Evolutionary conservation across 495 filamentous ascomycete genomes (phyloP), one percentile per base, ranked within the genome.

Genomic region (Cetradonia linearis): DNA sequence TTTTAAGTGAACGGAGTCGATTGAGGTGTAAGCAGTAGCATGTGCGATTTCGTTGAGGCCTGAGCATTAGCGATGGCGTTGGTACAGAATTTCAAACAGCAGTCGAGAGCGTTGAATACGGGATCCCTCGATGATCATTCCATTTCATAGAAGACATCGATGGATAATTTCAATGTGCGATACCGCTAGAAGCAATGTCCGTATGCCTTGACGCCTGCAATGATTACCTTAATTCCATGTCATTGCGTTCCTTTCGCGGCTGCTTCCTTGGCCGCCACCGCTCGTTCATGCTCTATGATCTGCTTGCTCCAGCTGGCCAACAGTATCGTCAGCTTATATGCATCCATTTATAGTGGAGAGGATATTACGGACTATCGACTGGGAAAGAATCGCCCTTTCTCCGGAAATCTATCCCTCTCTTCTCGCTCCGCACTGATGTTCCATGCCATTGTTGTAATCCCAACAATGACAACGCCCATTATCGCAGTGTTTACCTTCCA

Each of bases 401-500:
- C 90, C 42, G 93, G 94, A 82, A 96, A 91, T 72, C 82, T 85
- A 63, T 83, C 76, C 62, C 92, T 82, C 65, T 81, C 70, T 71
- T 98, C 93, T 54, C 81, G 76, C 64, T 95, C 84, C 50, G 91
- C 91, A 72, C 91, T 95, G 61, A 91, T 67, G 63, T 82, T 91
- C 79, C 83, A 96, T 46, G 78, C 80, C 54, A 87, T 66, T 34
- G 84, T 88, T 23, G 82, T 81, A 66, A 96, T 81, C 54, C 88
- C 86, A 65, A 90, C 65, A 50, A 96, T 80, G 54, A 86, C 82
- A 2, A 76, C 77, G 55, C 80, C 78, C 76, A 90, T 83, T 59
- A 95, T 77, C n/a, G 88, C 88, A 10, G 93, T 98, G 76, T 98
- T 98, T 42, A 76, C 70, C 73, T 86, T 94, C 94, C 94, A 98